Evolutionary conservation across 2,329 filamentous ascomycete genomes (phyloP), one percentile per base, ranked within the genome.

Genomic region (Hypoxylon sp.): DNA sequence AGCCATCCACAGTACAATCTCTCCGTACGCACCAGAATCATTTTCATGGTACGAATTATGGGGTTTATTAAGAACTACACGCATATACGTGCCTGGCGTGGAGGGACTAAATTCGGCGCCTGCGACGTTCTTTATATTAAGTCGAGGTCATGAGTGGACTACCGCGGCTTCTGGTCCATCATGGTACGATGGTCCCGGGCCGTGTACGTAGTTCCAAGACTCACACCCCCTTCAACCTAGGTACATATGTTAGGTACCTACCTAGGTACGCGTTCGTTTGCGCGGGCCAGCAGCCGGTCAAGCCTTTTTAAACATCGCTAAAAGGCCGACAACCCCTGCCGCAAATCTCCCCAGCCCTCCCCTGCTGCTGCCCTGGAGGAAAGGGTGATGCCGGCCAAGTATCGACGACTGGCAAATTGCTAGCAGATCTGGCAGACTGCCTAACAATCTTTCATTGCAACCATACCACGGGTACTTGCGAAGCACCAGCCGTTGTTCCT

Each of bases 81-180:
- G 63, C 54, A 65, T 64, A 71, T 62, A 69, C 47, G 69, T 69
- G 61, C 67, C 63, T 68, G 65, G 64, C 65, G 59, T 64, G 64
- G 60, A 70, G 65, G 58, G 65, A 68, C 62, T 67, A 69, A 56
- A 68, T 65, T 64, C 58, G 56, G 64, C 62, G 62, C 68, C 62
- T 71, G 71, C 68, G 64, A 72, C 67, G 67, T 59, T 65, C 67
- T 65, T 56, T 68, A 73, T 71, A 73, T 74, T 73, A 73, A 72
- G 62, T 69, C 63, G 65, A 62, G 69, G 57, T 68, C 64, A 68
- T 70, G 65, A 68, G 66, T 66, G 69, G 71, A 59, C 69, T 70
- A 61, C 56, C 65, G 58, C 71, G 65, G 63, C 57, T 70, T 68
- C 65, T 67, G 43, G 61, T 59, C 68, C 62, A 64, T 64, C 58